Base-by-base conservation (phyloP, 2,329 filamentous ascomycete genomes). In the Albophoma yamanashiensis region DNA sequence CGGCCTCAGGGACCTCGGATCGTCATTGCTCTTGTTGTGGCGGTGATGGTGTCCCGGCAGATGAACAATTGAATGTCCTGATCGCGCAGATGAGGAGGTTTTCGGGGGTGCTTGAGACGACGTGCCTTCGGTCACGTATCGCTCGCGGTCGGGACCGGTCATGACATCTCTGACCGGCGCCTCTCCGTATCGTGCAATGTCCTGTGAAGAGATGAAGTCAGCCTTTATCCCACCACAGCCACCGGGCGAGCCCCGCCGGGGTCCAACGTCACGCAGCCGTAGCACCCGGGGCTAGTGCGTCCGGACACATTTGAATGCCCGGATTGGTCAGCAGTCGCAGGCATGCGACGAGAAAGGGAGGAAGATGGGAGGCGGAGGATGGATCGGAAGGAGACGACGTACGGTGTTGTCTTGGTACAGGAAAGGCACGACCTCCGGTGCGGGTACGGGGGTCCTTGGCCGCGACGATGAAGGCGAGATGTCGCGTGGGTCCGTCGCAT, bases 381-480 rank as follows among this genome's bases (percentile, higher is more conserved):
- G 63, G 66, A 62, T 67, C 63, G 65, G 65, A 69, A 61, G 63
- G 60, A 61, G 5, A 61, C 59, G 63, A 81, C 86, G 78, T 73
- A 90, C 88, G 77, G 90, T 71, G 61, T 75, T 76, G 62, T 94
- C 91, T 74, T 97, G 94, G 71, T 94, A 97, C 63, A 96, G 82
- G 82, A 96, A 99, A n/a, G 94, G 94, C 45, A 96, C 94, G 61
- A 99, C 92, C 74, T 97, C 93, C 69, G 91, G 94, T 15, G 90
- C 91, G 50, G 90, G 90, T 58, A 92, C 81, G 15, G 92, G 92
- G n/a, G 91, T 96, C 67, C 89, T 83, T 56, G 92, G 91, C 65
- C 91, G 82, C 36, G 89, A 92, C 39, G 84, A 85, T 58, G 84
- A 82, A 47, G 91, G 91, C 58, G 92, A 95, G 55, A 81, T 82